phyloP scores from a whole-genome alignment of 2,329 filamentous ascomycete genomes.

The Zymoseptoria pseudotritici region DNA sequence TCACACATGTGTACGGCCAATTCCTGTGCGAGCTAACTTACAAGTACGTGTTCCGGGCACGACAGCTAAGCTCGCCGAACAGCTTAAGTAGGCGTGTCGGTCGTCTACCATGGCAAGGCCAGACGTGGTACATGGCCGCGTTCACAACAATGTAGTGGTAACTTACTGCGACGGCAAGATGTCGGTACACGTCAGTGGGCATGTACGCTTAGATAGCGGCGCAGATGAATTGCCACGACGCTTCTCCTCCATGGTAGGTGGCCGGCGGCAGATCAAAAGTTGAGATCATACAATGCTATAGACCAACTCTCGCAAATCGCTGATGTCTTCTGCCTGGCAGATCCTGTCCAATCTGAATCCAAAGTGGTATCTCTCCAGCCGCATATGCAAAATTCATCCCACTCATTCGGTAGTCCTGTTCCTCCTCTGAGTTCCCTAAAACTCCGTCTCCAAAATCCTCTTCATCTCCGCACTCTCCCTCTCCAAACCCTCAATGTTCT shows the following conservation, averaged over 20 bases:
- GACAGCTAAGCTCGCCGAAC: background rate
- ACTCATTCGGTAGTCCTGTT: no score
- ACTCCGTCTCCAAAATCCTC: conserved; percentile 56
- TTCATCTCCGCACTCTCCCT: conserved; percentile 63
- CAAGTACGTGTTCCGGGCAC: background rate
- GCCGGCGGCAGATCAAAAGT: background rate
- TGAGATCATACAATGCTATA: background rate
- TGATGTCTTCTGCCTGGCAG: background rate
- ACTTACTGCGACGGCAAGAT: background rate
- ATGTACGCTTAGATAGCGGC: background rate
- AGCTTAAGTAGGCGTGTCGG: no score
- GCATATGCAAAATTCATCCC: background rate
- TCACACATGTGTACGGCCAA: background rate
- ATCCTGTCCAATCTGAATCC: background rate
- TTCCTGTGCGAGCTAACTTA: background rate
- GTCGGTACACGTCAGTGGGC: background rate
- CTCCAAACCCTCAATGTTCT: conserved; percentile 67
- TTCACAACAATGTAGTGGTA: background rate
- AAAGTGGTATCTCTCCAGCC: background rate
- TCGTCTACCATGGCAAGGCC: background rate
- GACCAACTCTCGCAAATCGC: background rate
- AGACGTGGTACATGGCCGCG: background rate
- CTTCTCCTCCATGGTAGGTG: background rate
- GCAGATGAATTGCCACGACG: background rate
- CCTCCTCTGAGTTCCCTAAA: conserved; percentile 20